These are phyloP conservation scores for Diaporthe sp. DNA, from an alignment of 2,329 filamentous ascomycete species.

Conservation along the genomic window DNA sequence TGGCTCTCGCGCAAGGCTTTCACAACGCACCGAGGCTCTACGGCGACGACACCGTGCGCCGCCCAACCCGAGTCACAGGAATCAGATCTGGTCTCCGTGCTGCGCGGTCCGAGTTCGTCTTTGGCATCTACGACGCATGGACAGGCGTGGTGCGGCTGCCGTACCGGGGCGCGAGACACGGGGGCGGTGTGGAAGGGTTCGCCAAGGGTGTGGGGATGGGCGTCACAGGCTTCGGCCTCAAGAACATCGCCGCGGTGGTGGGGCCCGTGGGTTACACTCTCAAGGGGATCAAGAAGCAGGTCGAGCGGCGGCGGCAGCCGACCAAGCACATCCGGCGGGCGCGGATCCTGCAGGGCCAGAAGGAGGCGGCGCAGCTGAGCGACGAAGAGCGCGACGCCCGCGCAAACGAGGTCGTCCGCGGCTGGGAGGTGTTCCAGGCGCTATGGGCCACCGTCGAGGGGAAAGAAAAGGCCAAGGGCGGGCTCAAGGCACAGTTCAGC, in stretches of 20 bases:
- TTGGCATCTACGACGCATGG: slow-evolving; percentile 75
- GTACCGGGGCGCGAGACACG: slow-evolving; percentile 66
- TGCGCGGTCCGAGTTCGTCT: slow-evolving; percentile 71
- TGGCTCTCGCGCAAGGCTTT: slow-evolving; percentile 76
- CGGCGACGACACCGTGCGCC: slow-evolving; percentile 76
- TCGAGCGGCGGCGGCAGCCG: slow-evolving; percentile 65
- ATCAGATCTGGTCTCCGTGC: slow-evolving; percentile 73
- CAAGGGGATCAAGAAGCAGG: slow-evolving; percentile 74
- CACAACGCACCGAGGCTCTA: slow-evolving; percentile 79
- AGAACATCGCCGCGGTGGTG: slow-evolving; percentile 72
- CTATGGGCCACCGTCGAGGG: slow-evolving; percentile 55
- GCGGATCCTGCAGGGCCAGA: slow-evolving; percentile 69
- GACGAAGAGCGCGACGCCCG: slow-evolving; percentile 47
- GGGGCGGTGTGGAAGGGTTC: slow-evolving; percentile 58
- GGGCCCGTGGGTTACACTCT: slow-evolving; percentile 73
- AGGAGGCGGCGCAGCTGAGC: slow-evolving; percentile 54
- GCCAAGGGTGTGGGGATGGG: slow-evolving; percentile 72
- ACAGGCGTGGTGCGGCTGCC: slow-evolving; percentile 74
- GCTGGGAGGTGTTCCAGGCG: slow-evolving; percentile 57
- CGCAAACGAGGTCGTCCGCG: slow-evolving; percentile 51
- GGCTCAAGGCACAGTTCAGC: slow-evolving; percentile 48
- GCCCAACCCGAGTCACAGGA: slow-evolving; percentile 73
- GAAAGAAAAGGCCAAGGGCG: slow-evolving; percentile 51
- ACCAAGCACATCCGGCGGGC: slow-evolving; percentile 66
- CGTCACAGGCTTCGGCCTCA: slow-evolving; percentile 72